Evolutionary conservation across 306 rosid genomes (phyloP).

Genomic region (Arachis hypogaea): DNA sequence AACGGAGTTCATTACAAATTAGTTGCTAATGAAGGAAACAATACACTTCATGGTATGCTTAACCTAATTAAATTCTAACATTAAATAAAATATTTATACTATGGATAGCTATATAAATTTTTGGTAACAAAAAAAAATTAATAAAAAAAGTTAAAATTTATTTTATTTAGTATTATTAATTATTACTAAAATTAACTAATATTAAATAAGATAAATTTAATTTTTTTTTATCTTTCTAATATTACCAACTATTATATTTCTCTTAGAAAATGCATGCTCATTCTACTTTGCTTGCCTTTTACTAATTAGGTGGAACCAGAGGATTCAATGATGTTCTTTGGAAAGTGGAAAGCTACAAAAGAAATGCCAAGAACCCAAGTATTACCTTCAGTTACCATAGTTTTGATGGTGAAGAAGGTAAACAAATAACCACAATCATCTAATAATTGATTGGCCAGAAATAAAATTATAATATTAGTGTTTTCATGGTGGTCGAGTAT

Average conservation of each 20-base stretch:
- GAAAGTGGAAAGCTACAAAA: constrained; percentile 61
- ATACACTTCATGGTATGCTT: constrained; percentile 73
- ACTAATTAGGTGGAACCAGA: constrained; percentile 59
- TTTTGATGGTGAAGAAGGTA: constrained; percentile 84
- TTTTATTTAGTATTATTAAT: no score
- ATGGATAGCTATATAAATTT: no score
- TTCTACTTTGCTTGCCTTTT: background rate
- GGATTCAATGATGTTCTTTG: constrained; percentile 87
- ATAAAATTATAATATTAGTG: no score
- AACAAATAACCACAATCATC: background rate
- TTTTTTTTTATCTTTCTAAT: no score
- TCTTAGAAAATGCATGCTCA: constrained; percentile 4
- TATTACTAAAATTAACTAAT: no score
- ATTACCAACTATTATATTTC: no score
- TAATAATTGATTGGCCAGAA: no score
- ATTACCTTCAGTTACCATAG: constrained; percentile 74
- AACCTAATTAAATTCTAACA: background rate
- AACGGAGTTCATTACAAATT: constrained; percentile 68
- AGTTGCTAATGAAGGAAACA: constrained; percentile 73
- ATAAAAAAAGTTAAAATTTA: no score
- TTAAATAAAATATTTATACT: background rate
- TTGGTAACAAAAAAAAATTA: no score
- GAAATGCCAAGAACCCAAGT: constrained; percentile 52
- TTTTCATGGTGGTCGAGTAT: no score
- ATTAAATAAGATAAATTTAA: no score